Evolutionary conservation across 257 asterid genomes (phyloP).

Genomic region (Nemophila menziesii): DNA sequence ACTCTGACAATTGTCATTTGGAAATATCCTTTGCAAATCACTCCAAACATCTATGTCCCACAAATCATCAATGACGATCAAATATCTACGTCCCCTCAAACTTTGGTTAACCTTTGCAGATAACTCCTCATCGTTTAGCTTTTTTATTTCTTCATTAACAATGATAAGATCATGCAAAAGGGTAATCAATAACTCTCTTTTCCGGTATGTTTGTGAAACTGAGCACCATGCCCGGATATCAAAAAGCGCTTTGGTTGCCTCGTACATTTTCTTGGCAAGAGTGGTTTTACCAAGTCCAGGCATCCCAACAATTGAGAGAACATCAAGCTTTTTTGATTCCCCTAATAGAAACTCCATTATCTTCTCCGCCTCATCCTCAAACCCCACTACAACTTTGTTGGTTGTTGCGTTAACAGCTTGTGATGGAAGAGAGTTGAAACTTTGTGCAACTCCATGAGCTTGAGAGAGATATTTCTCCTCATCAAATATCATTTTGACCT

Average conservation of each 20-base stretch:
- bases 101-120: neutral
- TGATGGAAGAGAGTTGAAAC: no score
- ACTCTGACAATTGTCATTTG: neutral
- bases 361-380: no score
- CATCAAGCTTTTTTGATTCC: neutral
- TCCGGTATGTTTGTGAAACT: slow-evolving; percentile 6
- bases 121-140: neutral
- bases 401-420: no score
- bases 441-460: neutral
- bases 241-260: neutral
- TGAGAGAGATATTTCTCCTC: neutral
- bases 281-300: slow-evolving; percentile 14
- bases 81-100: slow-evolving; percentile 1
- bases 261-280: neutral
- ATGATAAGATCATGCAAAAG: neutral
- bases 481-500: neutral
- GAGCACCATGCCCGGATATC: slow-evolving; percentile 1
- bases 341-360: neutral
- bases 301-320: slow-evolving; percentile 11
- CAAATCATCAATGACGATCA: slow-evolving; percentile 2
- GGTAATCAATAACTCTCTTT: neutral
- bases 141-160: no score
- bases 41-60: slow-evolving; percentile 1
- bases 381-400: no score
- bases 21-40: neutral